These are phyloP conservation scores for Candida railenensis DNA, from an alignment of 805 yeast species.

Conservation along the genomic window DNA sequence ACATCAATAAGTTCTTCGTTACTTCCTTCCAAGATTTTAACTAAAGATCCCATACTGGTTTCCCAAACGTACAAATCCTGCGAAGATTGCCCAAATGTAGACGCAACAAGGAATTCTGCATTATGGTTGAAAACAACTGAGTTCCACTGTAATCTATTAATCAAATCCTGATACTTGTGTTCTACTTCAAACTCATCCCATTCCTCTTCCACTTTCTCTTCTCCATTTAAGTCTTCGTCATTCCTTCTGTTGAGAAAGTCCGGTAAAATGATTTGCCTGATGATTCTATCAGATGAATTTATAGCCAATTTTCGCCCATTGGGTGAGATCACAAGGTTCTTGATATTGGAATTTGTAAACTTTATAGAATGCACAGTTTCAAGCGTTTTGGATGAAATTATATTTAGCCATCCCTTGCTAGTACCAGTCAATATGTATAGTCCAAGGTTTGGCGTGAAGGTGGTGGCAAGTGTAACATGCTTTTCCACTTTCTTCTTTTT, in stretches of 20 bases:
- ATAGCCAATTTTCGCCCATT: slow-evolving; percentile 64
- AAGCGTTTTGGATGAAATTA: slow-evolving; percentile 32
- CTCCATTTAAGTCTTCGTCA: background rate
- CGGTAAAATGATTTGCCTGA: slow-evolving; percentile 59
- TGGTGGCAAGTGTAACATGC: slow-evolving; percentile 49
- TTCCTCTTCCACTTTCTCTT: slow-evolving; percentile 16
- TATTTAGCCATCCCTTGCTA: slow-evolving; percentile 72
- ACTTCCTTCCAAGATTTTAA: slow-evolving; percentile 87
- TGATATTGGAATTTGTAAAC: slow-evolving; percentile 69
- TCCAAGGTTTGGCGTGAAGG: slow-evolving; percentile 51
- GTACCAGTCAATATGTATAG: slow-evolving; percentile 70
- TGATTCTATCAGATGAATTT: slow-evolving; percentile 75
- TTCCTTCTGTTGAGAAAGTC: slow-evolving; percentile 29
- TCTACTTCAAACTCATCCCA: slow-evolving; percentile 61
- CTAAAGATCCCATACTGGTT: slow-evolving; percentile 80
- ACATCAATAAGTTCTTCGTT: slow-evolving; percentile 84
- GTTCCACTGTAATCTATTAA: slow-evolving; percentile 87
- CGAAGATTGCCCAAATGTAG: slow-evolving; percentile 78
- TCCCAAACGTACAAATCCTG: slow-evolving; percentile 95
- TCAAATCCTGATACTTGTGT: slow-evolving; percentile 87
- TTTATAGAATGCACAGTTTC: slow-evolving; percentile 48
- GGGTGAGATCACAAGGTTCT: slow-evolving; percentile 58
- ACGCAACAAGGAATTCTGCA: slow-evolving; percentile 82
- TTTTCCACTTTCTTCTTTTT: slow-evolving; percentile 19
- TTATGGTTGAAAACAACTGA: slow-evolving; percentile 70